Conservation (phyloP, 192 early-diverging fungal genomes). For the Backusella morwellensis region DNA sequence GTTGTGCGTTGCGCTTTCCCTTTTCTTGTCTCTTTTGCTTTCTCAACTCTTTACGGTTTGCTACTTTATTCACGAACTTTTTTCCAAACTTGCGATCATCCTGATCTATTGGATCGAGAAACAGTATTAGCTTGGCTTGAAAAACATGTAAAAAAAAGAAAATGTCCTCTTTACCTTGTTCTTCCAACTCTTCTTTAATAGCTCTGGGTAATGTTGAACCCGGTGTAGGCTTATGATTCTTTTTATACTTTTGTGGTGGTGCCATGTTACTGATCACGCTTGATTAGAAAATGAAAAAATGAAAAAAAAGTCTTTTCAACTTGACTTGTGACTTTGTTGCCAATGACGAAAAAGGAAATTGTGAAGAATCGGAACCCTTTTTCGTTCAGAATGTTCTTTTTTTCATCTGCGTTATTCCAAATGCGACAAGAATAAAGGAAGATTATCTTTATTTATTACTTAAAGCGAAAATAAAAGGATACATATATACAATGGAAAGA, state of each 20-base stretch:
- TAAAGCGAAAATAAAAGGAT: not conserved
- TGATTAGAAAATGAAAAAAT: not conserved
- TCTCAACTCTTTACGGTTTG: conserved; percentile 42
- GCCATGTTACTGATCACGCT: not conserved
- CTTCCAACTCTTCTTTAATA: conserved; percentile 14
- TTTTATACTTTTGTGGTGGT: not conserved
- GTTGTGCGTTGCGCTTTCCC: conserved; percentile 9
- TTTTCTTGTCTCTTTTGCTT: conserved; percentile 52
- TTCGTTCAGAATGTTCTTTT: not conserved
- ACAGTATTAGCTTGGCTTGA: not conserved
- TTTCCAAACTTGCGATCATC: conserved; percentile 49
- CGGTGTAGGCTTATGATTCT: not conserved
- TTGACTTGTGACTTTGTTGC: not conserved
- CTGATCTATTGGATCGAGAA: conserved; percentile 24
- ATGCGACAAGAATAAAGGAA: not conserved
- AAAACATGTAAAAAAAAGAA: no score
- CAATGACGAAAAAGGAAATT: not conserved
- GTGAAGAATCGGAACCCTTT: not conserved
- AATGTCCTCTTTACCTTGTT: not conserved
- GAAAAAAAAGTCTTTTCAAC: not conserved
- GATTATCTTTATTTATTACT: not conserved
- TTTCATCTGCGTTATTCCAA: not conserved
- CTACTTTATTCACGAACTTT: conserved; percentile 45
- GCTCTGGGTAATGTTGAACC: conserved; percentile 8
- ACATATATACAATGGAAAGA: not conserved